A percentile compares a stretch with the other conserved stretches of the same genome.
Evolutionary conservation across 192 early-diverging fungal genomes (phyloP).

Genomic region (Diversispora eburnea): DNA sequence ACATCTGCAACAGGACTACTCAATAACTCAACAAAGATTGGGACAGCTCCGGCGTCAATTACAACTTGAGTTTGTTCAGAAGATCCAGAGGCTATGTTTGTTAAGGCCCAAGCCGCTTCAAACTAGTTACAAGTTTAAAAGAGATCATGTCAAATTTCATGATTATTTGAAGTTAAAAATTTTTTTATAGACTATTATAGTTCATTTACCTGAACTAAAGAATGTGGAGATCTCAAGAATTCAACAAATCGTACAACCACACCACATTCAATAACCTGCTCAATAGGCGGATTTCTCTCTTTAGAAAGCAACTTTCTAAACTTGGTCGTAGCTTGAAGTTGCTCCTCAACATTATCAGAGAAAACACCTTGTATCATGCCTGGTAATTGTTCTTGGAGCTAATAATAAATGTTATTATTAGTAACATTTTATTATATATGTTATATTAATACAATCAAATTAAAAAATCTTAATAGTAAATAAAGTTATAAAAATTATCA

Average conservation of each 20-base stretch:
- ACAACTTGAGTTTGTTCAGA: conserved; percentile 92
- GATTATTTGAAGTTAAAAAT: not conserved
- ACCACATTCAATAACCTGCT: conserved; percentile 88
- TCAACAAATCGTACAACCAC: conserved; percentile 95
- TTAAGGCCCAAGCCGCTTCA: conserved; percentile 98
- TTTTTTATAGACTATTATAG: not conserved
- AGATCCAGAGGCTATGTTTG: conserved; percentile 97
- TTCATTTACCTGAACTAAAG: conserved; percentile 73
- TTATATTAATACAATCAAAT: too few species aligned
- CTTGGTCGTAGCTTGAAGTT: conserved; percentile 75
- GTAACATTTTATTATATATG: too few species aligned
- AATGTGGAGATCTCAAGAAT: conserved; percentile 80
- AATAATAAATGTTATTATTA: not conserved
- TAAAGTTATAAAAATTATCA: too few species aligned
- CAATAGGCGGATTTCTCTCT: conserved; percentile 96
- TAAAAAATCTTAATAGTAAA: too few species aligned
- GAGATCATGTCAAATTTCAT: not conserved
- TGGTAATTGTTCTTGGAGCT: conserved; percentile 76
- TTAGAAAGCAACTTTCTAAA: conserved; percentile 95
- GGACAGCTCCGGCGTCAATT: conserved; percentile 89
- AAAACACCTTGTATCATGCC: conserved; percentile 77
- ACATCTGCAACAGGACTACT: conserved; percentile 82
- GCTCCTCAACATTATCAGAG: conserved; percentile 72
- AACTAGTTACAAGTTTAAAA: conserved; percentile 55
- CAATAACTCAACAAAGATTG: conserved; percentile 86